A percentile compares a stretch with the other conserved stretches of the same genome.
These are phyloP conservation scores for Aspergillus felis DNA, from an alignment of 2,329 filamentous ascomycete species.

Conservation along the genomic window DNA sequence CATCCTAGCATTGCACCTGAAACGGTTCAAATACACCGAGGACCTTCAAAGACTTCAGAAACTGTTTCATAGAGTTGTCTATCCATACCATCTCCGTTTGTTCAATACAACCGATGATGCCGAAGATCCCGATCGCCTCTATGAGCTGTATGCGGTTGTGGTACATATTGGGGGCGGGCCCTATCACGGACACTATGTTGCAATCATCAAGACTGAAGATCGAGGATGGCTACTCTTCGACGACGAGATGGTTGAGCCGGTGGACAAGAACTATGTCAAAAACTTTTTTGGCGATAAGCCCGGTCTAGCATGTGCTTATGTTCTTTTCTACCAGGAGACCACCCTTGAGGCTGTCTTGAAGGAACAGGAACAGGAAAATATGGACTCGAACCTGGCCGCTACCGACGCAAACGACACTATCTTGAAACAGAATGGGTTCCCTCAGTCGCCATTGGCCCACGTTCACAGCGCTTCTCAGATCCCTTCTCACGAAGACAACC, in stretches of 20 bases:
- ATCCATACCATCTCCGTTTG: conserved; percentile 91
- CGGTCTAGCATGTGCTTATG: conserved; percentile 89
- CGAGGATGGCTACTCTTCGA: conserved; percentile 95
- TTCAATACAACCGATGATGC: conserved; percentile 98
- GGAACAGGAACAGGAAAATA: conserved; percentile 79
- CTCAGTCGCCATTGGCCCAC: conserved; percentile 33
- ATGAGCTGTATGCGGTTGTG: conserved; percentile 95
- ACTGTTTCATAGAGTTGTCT: conserved; percentile 93
- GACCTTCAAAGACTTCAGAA: conserved; percentile 92
- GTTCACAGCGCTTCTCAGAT: conserved; percentile 38
- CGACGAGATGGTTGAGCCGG: conserved; percentile 97
- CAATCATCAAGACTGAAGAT: conserved; percentile 95
- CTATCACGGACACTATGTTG: conserved; percentile 96
- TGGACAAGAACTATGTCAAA: conserved; percentile 91
- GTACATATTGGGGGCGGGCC: conserved; percentile 96
- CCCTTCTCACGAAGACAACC: conserved; percentile 34
- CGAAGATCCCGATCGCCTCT: conserved; percentile 86
- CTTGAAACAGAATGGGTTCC: conserved; percentile 30
- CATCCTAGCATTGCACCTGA: conserved; percentile 86
- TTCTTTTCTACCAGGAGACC: conserved; percentile 95
- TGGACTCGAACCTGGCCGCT: conserved; percentile 37
- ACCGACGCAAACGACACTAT: conserved; percentile 43
- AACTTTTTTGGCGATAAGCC: conserved; percentile 96
- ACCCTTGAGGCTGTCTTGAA: conserved; percentile 64
- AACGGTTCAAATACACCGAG: conserved; percentile 98